Base-by-base conservation (phyloP, 257 asterid species). In the Penstemon newberryi region DNA sequence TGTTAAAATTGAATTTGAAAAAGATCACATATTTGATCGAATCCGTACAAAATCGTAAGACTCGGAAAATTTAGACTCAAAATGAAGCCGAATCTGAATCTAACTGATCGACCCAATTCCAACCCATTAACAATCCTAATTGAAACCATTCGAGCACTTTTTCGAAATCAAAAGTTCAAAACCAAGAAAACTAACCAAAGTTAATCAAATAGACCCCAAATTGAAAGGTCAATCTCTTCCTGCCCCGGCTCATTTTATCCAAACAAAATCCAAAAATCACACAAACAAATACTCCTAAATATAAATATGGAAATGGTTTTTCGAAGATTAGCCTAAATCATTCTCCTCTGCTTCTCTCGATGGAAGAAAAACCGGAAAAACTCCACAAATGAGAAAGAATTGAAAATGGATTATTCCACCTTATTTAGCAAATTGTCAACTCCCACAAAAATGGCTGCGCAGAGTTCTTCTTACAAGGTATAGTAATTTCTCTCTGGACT, bases 391-490 rank as follows among this genome's bases (percentile, higher is more conserved):
- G 70, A 56, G 53, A 66, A 80, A 79, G 73, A 79, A 66, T 52
- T 25, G 82, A 77, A 63, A 61, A 74, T 72, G 84, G 73, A 18
- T 56, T 19, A 69, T 46, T 69, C 80, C 62, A 65, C 75, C 67
- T 81, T 67, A 54, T 74, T 82, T 60, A 54, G 74, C 75, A 75
- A 77, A 70, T 63, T 73, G 65, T 65, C 74, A 46, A 56, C 56
- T 25, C 73, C 70, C 55, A 49, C 77, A 45, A 70, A 69, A 73
- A 87, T 87, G 96, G 88, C 88, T 67, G 69, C 76, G 83, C 93
- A 81, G 69, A 81, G 75, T 58, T 85, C 92, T 43, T 78, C 95
- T 70, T 71, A 69, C 84, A 78, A 80, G 95, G 96, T 89, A 79
- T 5, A 7, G 12, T 8, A 60, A 13, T 12, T 18, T 56, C 5